Conservation (phyloP, 2,329 filamentous ascomycete species). For the Sarocladium brachiariae region DNA sequence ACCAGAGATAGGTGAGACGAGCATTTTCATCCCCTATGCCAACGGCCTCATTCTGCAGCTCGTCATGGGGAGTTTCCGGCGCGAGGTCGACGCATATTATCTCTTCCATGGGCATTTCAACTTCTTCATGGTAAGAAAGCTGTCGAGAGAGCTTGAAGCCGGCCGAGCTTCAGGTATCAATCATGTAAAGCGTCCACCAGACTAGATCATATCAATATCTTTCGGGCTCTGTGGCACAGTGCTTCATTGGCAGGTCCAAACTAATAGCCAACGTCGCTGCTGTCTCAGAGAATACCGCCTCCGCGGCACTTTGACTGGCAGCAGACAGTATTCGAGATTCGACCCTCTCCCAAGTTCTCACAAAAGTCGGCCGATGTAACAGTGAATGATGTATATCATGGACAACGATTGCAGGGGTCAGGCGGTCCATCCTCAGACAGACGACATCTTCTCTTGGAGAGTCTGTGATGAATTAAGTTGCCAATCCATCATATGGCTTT, state of each 20-base stretch:
- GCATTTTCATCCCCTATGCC: slow-evolving; percentile 11
- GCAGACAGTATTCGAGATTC: slow-evolving; percentile 7
- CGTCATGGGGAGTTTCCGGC: neutral
- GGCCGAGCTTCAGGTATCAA: slow-evolving; percentile 9
- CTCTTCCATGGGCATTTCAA: slow-evolving; percentile 8
- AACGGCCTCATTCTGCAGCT: neutral
- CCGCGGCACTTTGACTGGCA: slow-evolving; percentile 1
- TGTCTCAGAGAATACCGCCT: slow-evolving; percentile 9
- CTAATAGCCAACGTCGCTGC: slow-evolving; percentile 7
- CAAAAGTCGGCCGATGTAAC: slow-evolving; percentile 11
- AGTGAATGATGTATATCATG: slow-evolving; percentile 12
- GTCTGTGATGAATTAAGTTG: neutral
- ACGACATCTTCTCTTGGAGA: slow-evolving; percentile 8
- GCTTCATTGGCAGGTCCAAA: slow-evolving; percentile 5
- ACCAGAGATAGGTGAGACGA: slow-evolving; percentile 6
- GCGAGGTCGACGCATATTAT: slow-evolving; percentile 1
- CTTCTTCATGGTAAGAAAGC: slow-evolving; percentile 3
- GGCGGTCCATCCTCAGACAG: no score
- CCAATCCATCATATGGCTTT: neutral
- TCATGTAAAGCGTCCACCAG: slow-evolving; percentile 12
- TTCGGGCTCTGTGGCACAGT: slow-evolving; percentile 2
- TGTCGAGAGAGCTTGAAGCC: slow-evolving; percentile 7
- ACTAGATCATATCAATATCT: slow-evolving; percentile 2
- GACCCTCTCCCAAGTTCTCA: neutral
- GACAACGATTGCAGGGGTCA: slow-evolving; percentile 10